Evolutionary conservation across 179 eudicot genomes (phyloP), one percentile per base, ranked within the genome.

Genomic region (Silene noctiflora): DNA sequence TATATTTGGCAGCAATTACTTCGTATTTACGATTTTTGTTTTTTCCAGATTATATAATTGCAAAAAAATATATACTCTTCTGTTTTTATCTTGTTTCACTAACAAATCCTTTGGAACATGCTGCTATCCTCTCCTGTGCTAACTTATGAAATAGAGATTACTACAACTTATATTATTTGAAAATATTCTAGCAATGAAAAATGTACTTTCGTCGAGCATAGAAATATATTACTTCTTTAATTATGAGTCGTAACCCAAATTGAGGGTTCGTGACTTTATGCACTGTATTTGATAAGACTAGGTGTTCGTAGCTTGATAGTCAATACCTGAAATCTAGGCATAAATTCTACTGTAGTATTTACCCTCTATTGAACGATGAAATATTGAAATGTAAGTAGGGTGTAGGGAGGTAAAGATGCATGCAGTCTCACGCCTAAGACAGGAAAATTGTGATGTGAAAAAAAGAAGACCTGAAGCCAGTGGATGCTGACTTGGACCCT

Each of bases 371-470:
- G 9, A 35, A 35, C 42, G 8, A 35, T 35, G 9, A 35, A 35
- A 35, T 35, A 35, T 35, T 35, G 42, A 35, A 35, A 35, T 35
- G 42, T 51, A 51, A 56, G 61, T 56, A 4, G 7, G 61, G 61
- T 56, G 61, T 56, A 17, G 61, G 61, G 21, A 56, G 61, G 61
- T 56, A n/a, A 56, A 56, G 61, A 56, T 56, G 61, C n/a, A 56
- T 56, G 61, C 61, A 56, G 61, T 3, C 60, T 55, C 60, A 16
- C 61, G n/a, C 61, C 61, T 56, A 16, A 22, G 61, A 56, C 20
- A 56, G 22, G 42, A 35, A 56, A 56, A 16, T 56, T 56, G 61
- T 56, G 22, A n/a, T n/a, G 61, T 56, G 61, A 56, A 56, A 56
- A 56, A 35, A 35, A 35, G 42, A n/a, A 56, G 61, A 56, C 61